These are phyloP conservation scores for Schizochytrium sp. DNA, from an alignment of 108 stramenopile species.

Conservation along the genomic window DNA sequence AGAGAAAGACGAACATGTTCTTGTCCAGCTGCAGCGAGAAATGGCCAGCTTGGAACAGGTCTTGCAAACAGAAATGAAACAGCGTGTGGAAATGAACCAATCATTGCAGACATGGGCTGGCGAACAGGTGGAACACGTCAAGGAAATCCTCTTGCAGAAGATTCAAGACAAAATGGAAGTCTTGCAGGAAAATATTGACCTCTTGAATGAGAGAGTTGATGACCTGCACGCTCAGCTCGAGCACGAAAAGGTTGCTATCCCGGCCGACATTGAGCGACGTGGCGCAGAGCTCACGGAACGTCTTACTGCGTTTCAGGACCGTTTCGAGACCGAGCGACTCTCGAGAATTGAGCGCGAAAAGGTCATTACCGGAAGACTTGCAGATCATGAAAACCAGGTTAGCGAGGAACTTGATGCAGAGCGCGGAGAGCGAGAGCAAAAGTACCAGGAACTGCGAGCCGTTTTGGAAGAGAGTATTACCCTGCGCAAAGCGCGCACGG, in stretches of 20 bases:
- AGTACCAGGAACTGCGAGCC: not conserved
- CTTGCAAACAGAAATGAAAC: not conserved
- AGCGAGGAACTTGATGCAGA: not conserved
- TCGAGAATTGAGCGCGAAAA: not conserved
- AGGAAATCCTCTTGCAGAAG: not conserved
- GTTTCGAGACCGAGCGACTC: not conserved
- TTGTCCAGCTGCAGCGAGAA: not conserved
- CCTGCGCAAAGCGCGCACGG: not conserved
- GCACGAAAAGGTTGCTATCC: not conserved
- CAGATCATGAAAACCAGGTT: not conserved
- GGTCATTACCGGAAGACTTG: not conserved
- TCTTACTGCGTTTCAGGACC: not conserved
- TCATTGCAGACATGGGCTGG: not conserved
- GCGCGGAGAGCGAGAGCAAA: not conserved
- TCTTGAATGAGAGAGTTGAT: not conserved
- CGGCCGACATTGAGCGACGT: not conserved
- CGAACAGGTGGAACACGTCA: not conserved
- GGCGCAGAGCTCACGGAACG: slow-evolving; percentile 8
- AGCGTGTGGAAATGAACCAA: not conserved
- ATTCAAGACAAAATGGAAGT: not conserved
- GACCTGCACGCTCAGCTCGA: not conserved
- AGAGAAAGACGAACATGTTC: not conserved
- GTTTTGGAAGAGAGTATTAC: not conserved
- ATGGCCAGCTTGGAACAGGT: not conserved
- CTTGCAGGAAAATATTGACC: not conserved